A percentile compares a stretch with the other conserved stretches of the same genome.
Conservation (phyloP, 345 rosid species). For the Gossypium australe region DNA sequence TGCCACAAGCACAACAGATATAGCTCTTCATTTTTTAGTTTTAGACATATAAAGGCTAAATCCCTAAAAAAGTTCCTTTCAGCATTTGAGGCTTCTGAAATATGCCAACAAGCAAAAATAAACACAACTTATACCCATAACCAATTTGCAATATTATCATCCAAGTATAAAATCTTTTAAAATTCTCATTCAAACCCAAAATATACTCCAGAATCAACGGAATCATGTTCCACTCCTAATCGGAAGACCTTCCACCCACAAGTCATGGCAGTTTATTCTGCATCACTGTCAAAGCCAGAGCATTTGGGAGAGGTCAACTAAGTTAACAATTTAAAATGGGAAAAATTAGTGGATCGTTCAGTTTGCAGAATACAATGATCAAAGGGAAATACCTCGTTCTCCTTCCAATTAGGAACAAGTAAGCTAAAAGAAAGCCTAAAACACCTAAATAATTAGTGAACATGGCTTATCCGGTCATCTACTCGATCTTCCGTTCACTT, state of each 20-base stretch:
- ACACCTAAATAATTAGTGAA: background rate
- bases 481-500: background rate
- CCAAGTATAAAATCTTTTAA: background rate
- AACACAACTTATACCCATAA: background rate
- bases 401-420: background rate
- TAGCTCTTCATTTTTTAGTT: background rate
- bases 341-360: background rate
- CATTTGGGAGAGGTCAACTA: background rate
- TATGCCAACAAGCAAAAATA: background rate
- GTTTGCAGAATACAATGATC: background rate
- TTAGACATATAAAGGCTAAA: background rate
- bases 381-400: background rate
- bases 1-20: slow-evolving; percentile 16
- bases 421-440: background rate
- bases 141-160: background rate
- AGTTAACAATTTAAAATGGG: background rate
- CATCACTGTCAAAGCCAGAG: background rate
- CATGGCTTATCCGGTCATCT: background rate
- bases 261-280: background rate
- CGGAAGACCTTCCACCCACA: background rate
- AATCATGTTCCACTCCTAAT: background rate
- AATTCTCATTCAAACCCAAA: background rate
- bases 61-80: background rate
- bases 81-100: background rate
- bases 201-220: background rate